A percentile compares a stretch with the other conserved stretches of the same genome.
These are phyloP conservation scores for Coleophoma cylindrospora DNA, from an alignment of 2,329 filamentous ascomycete genomes.

Conservation along the genomic window DNA sequence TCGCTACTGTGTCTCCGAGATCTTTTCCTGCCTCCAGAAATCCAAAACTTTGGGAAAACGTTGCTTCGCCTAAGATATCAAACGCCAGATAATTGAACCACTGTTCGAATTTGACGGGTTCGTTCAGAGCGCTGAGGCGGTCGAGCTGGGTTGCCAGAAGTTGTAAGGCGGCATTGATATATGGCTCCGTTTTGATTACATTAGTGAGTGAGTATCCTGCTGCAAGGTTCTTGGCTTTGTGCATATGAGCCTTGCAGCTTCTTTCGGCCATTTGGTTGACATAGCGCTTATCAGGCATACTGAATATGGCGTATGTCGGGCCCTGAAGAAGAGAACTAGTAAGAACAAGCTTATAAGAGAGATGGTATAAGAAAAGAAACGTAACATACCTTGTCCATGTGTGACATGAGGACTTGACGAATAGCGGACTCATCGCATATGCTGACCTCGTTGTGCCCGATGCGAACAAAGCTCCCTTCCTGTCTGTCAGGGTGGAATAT, in stretches of 20 bases:
- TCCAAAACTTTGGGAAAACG: conserved; percentile 27
- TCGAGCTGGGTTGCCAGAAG: conserved; percentile 23
- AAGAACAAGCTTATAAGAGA: background rate
- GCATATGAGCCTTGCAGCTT: conserved; percentile 29
- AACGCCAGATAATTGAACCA: conserved; percentile 35
- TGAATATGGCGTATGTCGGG: conserved; percentile 29
- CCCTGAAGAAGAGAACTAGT: conserved; percentile 7
- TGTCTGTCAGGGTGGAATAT: conserved; percentile 4
- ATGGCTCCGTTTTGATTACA: conserved; percentile 20
- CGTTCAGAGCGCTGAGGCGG: conserved; percentile 14
- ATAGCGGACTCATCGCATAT: conserved; percentile 36
- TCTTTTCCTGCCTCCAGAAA: conserved; percentile 28
- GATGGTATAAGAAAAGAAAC: background rate
- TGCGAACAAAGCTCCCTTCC: conserved; percentile 34
- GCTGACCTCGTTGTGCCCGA: conserved; percentile 37
- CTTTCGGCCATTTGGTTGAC: conserved; percentile 33
- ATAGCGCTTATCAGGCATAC: conserved; percentile 34
- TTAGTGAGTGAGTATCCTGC: conserved; percentile 26
- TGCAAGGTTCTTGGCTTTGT: conserved; percentile 27
- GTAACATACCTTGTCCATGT: conserved; percentile 26
- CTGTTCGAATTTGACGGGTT: conserved; percentile 30
- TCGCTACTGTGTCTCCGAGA: conserved; percentile 31
- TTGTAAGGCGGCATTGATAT: conserved; percentile 24
- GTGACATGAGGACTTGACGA: conserved; percentile 28
- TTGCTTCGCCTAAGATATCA: conserved; percentile 29